Evolutionary conservation across 345 rosid species (phyloP).

Genomic region (rapeseed (Brassica napus)): Da-Ae NC_063452.1:17170001-17170500

Average conservation of each 20-base stretch:
- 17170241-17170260: conserved; percentile 41
- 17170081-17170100: conserved; percentile 75
- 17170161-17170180: conserved; percentile 55
- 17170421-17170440: conserved; percentile 49
- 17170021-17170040: neutral
- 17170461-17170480: conserved; percentile 54
- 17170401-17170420: conserved; percentile 50
- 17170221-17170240: conserved; percentile 73
- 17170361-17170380: conserved; percentile 47
- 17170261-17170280: conserved; percentile 11
- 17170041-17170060: conserved; percentile 10
- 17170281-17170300: neutral
- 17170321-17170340: conserved; percentile 50
- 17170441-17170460: conserved; percentile 50
- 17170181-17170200: conserved; percentile 78
- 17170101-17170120: conserved; percentile 65
- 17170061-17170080: conserved; percentile 46
- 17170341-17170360: conserved; percentile 48
- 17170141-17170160: conserved; percentile 66
- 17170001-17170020: neutral
- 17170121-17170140: conserved; percentile 72
- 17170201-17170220: conserved; percentile 81
- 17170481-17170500: conserved; percentile 54
- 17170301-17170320: conserved; percentile 4
- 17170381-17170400: conserved; percentile 49